phyloP scores from a whole-genome alignment of 345 rosid genomes.

The Chamaenerion angustifolium region DNA sequence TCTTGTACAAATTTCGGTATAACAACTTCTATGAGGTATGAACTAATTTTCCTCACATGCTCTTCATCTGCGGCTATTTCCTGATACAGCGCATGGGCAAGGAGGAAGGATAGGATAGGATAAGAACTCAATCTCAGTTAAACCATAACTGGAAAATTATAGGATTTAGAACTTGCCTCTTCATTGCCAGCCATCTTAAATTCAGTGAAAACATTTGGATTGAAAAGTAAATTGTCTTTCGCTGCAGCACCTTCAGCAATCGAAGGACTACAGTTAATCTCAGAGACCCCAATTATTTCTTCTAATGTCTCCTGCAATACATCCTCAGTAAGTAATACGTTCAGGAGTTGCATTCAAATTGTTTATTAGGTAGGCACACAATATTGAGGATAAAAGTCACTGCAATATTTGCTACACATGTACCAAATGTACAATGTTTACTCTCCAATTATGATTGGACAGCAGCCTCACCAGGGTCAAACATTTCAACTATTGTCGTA shows the following conservation, averaged over 20 bases:
- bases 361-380: not conserved
- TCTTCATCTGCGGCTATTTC: conserved; percentile 76
- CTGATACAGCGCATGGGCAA: conserved; percentile 16
- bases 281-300: conserved; percentile 3
- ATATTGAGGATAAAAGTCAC: no score
- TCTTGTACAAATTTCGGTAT: conserved; percentile 90
- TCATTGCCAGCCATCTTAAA: conserved; percentile 69
- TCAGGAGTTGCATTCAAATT: not conserved
- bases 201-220: conserved; percentile 92
- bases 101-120: no score
- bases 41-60: conserved; percentile 76
- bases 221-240: conserved; percentile 52
- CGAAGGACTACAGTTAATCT: conserved; percentile 18
- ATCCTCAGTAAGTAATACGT: not conserved
- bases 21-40: conserved; percentile 55
- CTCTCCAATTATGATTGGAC: no score
- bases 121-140: no score
- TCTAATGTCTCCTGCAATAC: conserved; percentile 6
- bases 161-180: conserved; percentile 40
- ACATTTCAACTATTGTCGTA: no score
- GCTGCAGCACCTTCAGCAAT: conserved; percentile 30
- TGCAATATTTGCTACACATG: no score
- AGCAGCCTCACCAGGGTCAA: no score
- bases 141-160: no score
- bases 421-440: no score